These are phyloP conservation scores for Kodamaea fukazawae DNA, from an alignment of 805 yeast genomes.

Conservation along the genomic window DNA sequence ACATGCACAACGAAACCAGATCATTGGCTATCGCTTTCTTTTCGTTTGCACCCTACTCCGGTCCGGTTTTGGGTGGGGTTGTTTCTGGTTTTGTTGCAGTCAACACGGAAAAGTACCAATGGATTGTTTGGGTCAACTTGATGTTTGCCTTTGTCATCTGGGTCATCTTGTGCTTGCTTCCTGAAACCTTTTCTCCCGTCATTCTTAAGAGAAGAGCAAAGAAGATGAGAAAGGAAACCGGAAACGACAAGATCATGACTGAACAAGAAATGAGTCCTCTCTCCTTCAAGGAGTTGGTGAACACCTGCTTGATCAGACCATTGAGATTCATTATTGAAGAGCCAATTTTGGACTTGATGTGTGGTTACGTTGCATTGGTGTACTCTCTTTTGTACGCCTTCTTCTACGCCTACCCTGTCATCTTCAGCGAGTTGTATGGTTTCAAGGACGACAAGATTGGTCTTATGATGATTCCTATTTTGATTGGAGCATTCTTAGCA, in stretches of 20 bases:
- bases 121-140: slow-evolving; percentile 88
- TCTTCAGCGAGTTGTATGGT: slow-evolving; percentile 73
- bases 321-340: slow-evolving; percentile 73
- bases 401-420: slow-evolving; percentile 93
- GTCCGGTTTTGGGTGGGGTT: slow-evolving; percentile 87
- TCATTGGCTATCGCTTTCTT: slow-evolving; percentile 89
- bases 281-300: slow-evolving; percentile 63
- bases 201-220: slow-evolving; percentile 66
- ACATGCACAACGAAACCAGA: slow-evolving; percentile 77
- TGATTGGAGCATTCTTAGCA: slow-evolving; percentile 81
- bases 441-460: slow-evolving; percentile 78
- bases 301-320: slow-evolving; percentile 76
- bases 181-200: slow-evolving; percentile 91
- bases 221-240: slow-evolving; percentile 71
- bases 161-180: slow-evolving; percentile 60
- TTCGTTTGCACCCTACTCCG: slow-evolving; percentile 90
- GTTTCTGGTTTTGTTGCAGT: slow-evolving; percentile 83
- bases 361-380: slow-evolving; percentile 82
- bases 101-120: slow-evolving; percentile 62
- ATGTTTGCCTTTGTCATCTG: slow-evolving; percentile 87
- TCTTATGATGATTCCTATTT: slow-evolving; percentile 83
- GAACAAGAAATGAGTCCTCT: slow-evolving; percentile 86
- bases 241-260: slow-evolving; percentile 81
- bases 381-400: slow-evolving; percentile 90
- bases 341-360: slow-evolving; percentile 81